Percentiles rank a stretch among this genome's conserved stretches.
Conservation (phyloP, 805 yeast genomes). For the Yamadazyma sp. region DNA sequence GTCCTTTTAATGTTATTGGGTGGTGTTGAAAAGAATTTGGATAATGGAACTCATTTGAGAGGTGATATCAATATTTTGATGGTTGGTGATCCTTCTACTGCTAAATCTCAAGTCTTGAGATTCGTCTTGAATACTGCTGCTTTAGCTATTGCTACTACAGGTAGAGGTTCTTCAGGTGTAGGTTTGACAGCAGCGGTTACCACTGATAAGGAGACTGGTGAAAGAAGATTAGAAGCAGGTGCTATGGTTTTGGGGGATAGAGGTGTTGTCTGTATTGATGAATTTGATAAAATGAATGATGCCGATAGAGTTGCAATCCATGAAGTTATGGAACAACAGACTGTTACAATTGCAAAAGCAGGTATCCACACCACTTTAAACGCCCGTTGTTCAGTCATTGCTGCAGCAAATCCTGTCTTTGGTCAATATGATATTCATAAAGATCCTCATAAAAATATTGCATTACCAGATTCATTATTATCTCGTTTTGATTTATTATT, state of each 20-base stretch:
- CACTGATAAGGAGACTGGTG: constrained; percentile 94
- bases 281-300: constrained; percentile 97
- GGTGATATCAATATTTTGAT: constrained; percentile 94
- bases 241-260: constrained; percentile 98
- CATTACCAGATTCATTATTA: constrained; percentile 90
- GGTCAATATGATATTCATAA: constrained; percentile 96
- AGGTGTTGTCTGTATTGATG: constrained; percentile 97
- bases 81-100: constrained; percentile 99
- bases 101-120: constrained; percentile 92
- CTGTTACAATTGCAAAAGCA: constrained; percentile 96
- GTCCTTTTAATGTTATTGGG: constrained; percentile 87
- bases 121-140: constrained; percentile 94
- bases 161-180: constrained; percentile 99
- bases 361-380: constrained; percentile 96
- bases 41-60: constrained; percentile 93
- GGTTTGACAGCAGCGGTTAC: constrained; percentile 99
- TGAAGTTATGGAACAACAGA: constrained; percentile 99
- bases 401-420: constrained; percentile 96
- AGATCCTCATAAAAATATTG: constrained; percentile 95
- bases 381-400: constrained; percentile 94
- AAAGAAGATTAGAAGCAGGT: constrained; percentile 94
- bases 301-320: constrained; percentile 96
- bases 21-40: constrained; percentile 90
- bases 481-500: constrained; percentile 96
- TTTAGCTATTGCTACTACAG: constrained; percentile 95